These are phyloP conservation scores for Pseudogymnoascus sp. DNA, from an alignment of 2,329 filamentous ascomycete species.

Conservation along the genomic window DNA sequence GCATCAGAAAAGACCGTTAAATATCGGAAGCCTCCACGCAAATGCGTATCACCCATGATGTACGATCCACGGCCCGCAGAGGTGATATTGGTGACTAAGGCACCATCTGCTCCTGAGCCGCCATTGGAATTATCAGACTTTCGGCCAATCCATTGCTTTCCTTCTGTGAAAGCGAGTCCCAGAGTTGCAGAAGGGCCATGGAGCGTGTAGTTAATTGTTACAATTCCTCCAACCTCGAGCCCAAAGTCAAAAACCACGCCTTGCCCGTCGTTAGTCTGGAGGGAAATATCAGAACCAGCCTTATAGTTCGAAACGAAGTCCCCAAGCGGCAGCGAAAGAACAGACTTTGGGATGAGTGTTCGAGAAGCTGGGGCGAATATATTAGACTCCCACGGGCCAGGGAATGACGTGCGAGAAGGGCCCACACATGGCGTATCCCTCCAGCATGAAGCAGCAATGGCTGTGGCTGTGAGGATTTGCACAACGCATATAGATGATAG, in stretches of 20 bases:
- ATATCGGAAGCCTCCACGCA: constrained; percentile 48
- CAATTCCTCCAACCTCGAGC: constrained; percentile 49
- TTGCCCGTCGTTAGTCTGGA: constrained; percentile 39
- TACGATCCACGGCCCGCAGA: constrained; percentile 31
- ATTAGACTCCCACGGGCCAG: constrained; percentile 50
- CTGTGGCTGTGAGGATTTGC: neutral
- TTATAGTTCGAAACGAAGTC: constrained; percentile 22
- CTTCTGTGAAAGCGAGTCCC: constrained; percentile 42
- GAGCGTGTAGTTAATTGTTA: constrained; percentile 42
- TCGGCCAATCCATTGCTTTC: constrained; percentile 41
- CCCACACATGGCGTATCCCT: constrained; percentile 46
- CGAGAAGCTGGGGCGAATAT: constrained; percentile 49
- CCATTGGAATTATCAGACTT: constrained; percentile 43
- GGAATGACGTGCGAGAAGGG: constrained; percentile 43
- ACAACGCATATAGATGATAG: neutral
- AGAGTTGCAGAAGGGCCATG: constrained; percentile 33
- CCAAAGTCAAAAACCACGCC: constrained; percentile 53
- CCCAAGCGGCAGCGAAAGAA: constrained; percentile 33
- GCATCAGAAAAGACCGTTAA: constrained; percentile 30
- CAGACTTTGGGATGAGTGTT: constrained; percentile 39
- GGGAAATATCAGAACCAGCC: neutral
- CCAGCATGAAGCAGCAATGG: constrained; percentile 40
- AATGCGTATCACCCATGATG: constrained; percentile 36
- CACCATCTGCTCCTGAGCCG: constrained; percentile 39
- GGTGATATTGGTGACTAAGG: constrained; percentile 38